Evolutionary conservation across 257 asterid genomes (phyloP).

Genomic region (Penstemon barbatus): DNA sequence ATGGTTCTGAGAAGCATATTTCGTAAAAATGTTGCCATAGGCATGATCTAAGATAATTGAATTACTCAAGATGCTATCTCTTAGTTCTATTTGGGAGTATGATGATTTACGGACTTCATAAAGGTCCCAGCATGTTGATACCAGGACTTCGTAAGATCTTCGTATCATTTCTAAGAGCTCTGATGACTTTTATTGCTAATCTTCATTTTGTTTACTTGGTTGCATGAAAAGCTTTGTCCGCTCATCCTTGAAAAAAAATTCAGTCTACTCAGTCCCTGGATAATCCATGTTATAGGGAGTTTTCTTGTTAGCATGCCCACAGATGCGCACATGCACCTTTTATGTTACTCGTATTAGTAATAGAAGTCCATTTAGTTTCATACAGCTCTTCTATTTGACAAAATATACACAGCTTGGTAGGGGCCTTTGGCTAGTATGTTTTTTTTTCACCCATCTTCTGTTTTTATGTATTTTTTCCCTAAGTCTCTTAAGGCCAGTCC

Average conservation of each 20-base stretch:
- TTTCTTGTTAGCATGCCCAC: not conserved
- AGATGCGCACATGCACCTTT: not conserved
- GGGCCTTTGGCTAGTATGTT: not conserved
- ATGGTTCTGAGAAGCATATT: not conserved
- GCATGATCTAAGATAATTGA: conserved; percentile 1
- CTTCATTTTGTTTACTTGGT: conserved; percentile 4
- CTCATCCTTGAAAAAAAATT: not conserved
- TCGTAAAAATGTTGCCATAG: conserved; percentile 4
- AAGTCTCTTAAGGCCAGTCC: not conserved
- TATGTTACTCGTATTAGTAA: not conserved
- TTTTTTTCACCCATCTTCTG: not conserved
- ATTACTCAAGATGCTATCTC: conserved; percentile 11
- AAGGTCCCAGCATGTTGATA: conserved; percentile 7
- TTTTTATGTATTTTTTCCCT: not conserved
- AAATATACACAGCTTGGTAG: not conserved
- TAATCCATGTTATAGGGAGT: not conserved
- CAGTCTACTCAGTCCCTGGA: not conserved
- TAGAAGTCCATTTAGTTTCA: not conserved
- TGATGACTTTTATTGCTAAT: conserved; percentile 1
- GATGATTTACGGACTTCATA: conserved; percentile 15
- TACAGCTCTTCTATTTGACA: not conserved
- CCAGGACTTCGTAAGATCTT: conserved; percentile 14
- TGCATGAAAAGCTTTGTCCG: not conserved
- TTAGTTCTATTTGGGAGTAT: conserved; percentile 12
- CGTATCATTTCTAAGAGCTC: not conserved